Conservation (phyloP, 148 eudicot genomes). For the Camellia lanceoleosa region DNA sequence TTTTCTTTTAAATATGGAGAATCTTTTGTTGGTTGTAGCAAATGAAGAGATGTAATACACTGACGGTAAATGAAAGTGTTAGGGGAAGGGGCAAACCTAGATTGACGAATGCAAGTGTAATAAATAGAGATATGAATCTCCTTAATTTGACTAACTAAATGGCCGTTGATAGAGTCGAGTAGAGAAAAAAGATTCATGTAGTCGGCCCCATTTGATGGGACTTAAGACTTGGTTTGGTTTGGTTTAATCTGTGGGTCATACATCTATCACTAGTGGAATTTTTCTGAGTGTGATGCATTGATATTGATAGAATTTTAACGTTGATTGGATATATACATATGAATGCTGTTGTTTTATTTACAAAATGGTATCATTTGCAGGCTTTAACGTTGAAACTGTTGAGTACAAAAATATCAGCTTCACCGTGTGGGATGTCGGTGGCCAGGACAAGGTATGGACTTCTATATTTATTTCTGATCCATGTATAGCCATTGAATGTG, state of each 20-base stretch:
- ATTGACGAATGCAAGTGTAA: no score
- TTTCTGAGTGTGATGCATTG: not conserved
- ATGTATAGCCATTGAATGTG: not conserved
- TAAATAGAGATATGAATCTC: no score
- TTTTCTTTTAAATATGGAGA: not conserved
- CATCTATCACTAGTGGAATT: not conserved
- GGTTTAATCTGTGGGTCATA: not conserved
- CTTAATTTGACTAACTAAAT: no score
- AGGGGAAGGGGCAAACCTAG: no score
- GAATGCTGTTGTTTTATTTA: not conserved
- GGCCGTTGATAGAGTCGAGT: no score
- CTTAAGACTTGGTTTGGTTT: no score
- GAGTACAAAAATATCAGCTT: conserved; percentile 58
- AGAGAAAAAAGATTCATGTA: no score
- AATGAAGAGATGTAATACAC: no score
- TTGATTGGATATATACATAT: not conserved
- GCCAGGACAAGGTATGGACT: conserved; percentile 41
- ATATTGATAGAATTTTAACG: not conserved
- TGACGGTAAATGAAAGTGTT: no score
- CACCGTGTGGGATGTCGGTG: conserved; percentile 57
- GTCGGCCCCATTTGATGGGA: no score
- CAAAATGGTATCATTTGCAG: conserved; percentile 14
- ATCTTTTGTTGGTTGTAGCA: not conserved
- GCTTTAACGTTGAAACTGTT: conserved; percentile 37
- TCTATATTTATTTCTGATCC: not conserved